Evolutionary conservation across 2,329 filamentous ascomycete species (phyloP), one percentile per base, ranked within the genome.

Genomic region (Epichloe scottii): DNA sequence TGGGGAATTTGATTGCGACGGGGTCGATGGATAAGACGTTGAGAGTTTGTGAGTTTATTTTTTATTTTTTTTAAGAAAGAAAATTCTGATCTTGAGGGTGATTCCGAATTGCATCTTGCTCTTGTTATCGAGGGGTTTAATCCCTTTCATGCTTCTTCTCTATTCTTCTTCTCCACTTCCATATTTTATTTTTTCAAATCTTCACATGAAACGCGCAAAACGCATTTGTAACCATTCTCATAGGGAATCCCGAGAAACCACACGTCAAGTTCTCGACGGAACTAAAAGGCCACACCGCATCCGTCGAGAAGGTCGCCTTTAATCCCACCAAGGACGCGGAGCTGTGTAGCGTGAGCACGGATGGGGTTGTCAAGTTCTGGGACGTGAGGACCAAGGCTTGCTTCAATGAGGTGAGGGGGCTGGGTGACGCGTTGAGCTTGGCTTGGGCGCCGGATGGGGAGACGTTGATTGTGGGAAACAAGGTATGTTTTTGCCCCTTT

Each of bases 1-100:
- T 87, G 0, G 89, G 91, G 35, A 85, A 81, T 8, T 74, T 93
- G 53, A 82, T 97, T 54, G 91, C 91, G 0, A 94, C 90, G 0
- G 89, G 89, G 3, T 78, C 84, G 5, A 71, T 75, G 23, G 83
- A 88, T 61, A 80, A 78, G 58, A 85, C 78, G 8, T 68, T 91
- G 50, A 81, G 87, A 59, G 83, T 90, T 46, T 91, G 87, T 81
- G 63, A 38, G 50, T 51, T 6, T 48, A 10, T 2, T 38, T 47
- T 26, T 47, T 30, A 3, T 14, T 46, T 26, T 38, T 17, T 23
- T 10, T 21, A 3, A 3, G 3, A 3, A 21, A 3, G 2, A 21
- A 21, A 21, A 21, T 23, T 41, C 7, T n/a, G 19, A 19, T 41
- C 17, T 10, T 41, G 39, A 21, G 33, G 33, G 33, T 35, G 33